Conservation (phyloP, 179 eudicot genomes). For the Spergularia azorica region DNA sequence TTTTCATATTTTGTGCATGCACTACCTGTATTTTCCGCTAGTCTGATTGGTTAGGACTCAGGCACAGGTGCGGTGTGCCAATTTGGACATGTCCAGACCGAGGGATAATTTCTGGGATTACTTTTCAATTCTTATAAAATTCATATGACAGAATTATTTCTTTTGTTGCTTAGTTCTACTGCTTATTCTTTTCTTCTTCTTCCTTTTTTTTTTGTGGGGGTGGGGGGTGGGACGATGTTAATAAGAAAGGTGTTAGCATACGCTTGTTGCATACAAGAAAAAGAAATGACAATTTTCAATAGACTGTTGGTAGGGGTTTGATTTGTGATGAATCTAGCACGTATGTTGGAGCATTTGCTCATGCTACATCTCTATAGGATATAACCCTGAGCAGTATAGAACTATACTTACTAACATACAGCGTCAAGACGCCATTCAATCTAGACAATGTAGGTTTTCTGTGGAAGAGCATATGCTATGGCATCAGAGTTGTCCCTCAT, state of each 20-base stretch:
- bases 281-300: too few species aligned
- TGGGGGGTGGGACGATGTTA: background rate
- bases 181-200: background rate
- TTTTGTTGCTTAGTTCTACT: background rate
- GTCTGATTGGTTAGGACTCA: too few species aligned
- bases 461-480: background rate
- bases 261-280: too few species aligned
- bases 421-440: background rate
- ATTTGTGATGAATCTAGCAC: too few species aligned
- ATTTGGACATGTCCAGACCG: background rate
- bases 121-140: background rate
- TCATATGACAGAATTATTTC: background rate
- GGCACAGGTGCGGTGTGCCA: background rate
- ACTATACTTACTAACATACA: too few species aligned
- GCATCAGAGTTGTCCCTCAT: background rate
- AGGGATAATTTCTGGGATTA: background rate
- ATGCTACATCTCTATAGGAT: background rate
- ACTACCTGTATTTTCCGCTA: too few species aligned
- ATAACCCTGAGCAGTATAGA: background rate
- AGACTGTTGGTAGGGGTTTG: too few species aligned
- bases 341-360: too few species aligned
- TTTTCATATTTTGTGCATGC: background rate
- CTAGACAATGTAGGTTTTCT: background rate
- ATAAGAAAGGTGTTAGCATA: background rate
- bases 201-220: background rate